Base-by-base conservation (phyloP, 345 rosid species). In the Hibiscus syriacus region DNA sequence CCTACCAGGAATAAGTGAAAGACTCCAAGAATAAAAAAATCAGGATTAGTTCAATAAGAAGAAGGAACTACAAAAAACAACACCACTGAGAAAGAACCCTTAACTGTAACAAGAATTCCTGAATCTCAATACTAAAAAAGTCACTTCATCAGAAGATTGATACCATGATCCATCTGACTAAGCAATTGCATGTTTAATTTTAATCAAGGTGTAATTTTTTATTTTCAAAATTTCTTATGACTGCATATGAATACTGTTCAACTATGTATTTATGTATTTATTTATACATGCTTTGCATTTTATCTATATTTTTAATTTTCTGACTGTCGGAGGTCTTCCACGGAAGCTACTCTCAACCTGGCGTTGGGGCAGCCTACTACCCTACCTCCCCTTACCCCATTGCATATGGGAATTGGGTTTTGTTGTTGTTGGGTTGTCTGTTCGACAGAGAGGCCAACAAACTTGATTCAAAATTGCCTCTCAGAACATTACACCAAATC, bases 361-460 rank as follows among this genome's bases (percentile, higher is more conserved):
- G n/a, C n/a, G n/a, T n/a, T n/a, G n/a, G n/a, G n/a, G n/a, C n/a
- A n/a, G n/a, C n/a, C n/a, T n/a, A n/a, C n/a, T n/a, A n/a, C n/a
- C n/a, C n/a, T n/a, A n/a, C n/a, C n/a, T n/a, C n/a, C n/a, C n/a
- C n/a, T n/a, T n/a, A n/a, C n/a, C n/a, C n/a, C n/a, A n/a, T n/a
- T n/a, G n/a, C n/a, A n/a, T n/a, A n/a, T n/a, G n/a, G n/a, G n/a
- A n/a, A n/a, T n/a, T n/a, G n/a, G n/a, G n/a, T n/a, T n/a, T n/a
- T n/a, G n/a, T n/a, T n/a, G n/a, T n/a, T n/a, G n/a, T n/a, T n/a
- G n/a, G n/a, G n/a, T n/a, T n/a, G n/a, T n/a, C n/a, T n/a, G n/a
- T n/a, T n/a, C n/a, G n/a, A n/a, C n/a, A 46, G 50, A 60, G 62
- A 29, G 62, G 2, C 46, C 63, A 70, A 61, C 57, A 26, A 8